Conservation (phyloP, 352 stramenopile genomes). For the Plasmopara viticola region DNA sequence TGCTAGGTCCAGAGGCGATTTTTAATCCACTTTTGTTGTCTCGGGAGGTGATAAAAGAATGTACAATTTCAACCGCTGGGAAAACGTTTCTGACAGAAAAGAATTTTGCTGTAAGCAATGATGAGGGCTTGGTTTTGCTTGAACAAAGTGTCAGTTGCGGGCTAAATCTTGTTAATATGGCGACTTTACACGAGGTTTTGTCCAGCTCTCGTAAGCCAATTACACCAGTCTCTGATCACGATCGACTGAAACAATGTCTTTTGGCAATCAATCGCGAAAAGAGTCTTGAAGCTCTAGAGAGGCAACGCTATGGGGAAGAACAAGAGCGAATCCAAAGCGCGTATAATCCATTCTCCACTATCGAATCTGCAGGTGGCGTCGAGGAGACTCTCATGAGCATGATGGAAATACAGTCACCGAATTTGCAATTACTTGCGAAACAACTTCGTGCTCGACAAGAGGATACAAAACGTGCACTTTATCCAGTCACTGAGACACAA, state of each 20-base stretch:
- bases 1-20: conserved; percentile 27
- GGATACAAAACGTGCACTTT: conserved; percentile 20
- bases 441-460: conserved; percentile 52
- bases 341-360: conserved; percentile 53
- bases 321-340: conserved; percentile 15
- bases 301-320: conserved; percentile 11
- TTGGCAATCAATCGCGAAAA: conserved; percentile 32
- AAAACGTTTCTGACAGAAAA: conserved; percentile 53
- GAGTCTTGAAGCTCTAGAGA: conserved; percentile 26
- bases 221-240: conserved; percentile 2
- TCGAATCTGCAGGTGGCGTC: conserved; percentile 46
- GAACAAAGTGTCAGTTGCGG: background rate
- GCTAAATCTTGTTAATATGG: conserved; percentile 1
- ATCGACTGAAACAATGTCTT: conserved; percentile 25
- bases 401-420: conserved; percentile 24
- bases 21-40: conserved; percentile 46
- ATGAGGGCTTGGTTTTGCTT: background rate
- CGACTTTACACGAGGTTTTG: conserved; percentile 7
- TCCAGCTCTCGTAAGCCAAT: conserved; percentile 4
- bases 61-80: conserved; percentile 18
- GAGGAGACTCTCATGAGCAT: conserved; percentile 38
- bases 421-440: conserved; percentile 20
- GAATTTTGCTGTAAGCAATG: background rate
- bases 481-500: background rate
- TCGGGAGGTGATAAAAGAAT: conserved; percentile 11